These are phyloP conservation scores for Solanum pinnatisectum DNA, from an alignment of 257 asterid genomes.

Conservation along the genomic window DNA sequence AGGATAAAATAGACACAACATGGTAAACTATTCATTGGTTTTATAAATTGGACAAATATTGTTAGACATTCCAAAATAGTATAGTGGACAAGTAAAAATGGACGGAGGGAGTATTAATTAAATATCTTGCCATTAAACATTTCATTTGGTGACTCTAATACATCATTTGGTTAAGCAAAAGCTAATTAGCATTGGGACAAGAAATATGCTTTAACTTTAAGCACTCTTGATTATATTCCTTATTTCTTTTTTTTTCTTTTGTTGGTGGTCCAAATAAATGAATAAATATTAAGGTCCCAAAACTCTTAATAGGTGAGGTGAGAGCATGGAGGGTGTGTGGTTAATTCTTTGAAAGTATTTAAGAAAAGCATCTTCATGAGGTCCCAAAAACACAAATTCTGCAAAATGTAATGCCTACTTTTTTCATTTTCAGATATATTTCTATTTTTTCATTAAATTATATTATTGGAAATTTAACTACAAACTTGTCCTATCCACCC, in stretches of 20 bases:
- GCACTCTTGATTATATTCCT: background rate
- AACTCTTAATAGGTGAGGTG: background rate
- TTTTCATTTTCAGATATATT: background rate
- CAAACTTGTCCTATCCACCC: background rate
- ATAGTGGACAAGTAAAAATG: too few species aligned
- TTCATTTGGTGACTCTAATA: background rate
- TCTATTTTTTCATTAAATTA: background rate
- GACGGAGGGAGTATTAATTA: too few species aligned
- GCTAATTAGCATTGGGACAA: background rate
- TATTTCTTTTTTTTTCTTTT: background rate
- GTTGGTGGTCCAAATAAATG: constrained; percentile 21
- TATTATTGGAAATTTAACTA: background rate
- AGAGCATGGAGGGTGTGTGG: background rate
- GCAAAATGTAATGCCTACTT: background rate
- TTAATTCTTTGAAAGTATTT: background rate
- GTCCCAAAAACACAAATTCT: background rate
- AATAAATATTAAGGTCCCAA: constrained; percentile 26
- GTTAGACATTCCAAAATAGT: too few species aligned
- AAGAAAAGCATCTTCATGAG: background rate
- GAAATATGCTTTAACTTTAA: background rate
- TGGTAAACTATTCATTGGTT: too few species aligned
- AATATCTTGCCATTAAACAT: background rate
- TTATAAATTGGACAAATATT: too few species aligned
- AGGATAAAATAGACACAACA: too few species aligned
- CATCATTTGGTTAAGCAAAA: background rate